These are phyloP conservation scores for Camelina sativa DNA, from an alignment of 345 rosid genomes.

Conservation along the genomic window DNA sequence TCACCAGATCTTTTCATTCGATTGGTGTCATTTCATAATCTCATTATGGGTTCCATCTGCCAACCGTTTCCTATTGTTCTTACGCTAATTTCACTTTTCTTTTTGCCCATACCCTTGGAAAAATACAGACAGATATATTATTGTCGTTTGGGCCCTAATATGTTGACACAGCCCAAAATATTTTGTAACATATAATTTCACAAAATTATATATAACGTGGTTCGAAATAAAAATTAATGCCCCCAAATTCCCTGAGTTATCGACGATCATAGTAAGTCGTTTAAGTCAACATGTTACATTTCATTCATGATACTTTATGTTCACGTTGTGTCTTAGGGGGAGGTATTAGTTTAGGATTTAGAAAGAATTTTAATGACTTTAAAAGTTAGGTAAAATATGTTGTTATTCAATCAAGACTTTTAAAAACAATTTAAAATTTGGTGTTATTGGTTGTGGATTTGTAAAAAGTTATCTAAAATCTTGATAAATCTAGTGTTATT, in stretches of 20 bases:
- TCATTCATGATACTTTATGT: background rate
- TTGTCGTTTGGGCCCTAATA: background rate
- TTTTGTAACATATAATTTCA: background rate
- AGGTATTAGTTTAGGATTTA: no score
- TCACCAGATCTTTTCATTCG: no score
- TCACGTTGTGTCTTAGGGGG: background rate
- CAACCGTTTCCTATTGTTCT: background rate
- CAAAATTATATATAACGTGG: slow-evolving; percentile 2
- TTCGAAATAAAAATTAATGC: slow-evolving; percentile 4
- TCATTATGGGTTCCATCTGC: background rate
- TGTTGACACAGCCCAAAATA: background rate
- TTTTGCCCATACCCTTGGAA: background rate
- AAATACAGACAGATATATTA: background rate
- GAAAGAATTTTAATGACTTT: no score
- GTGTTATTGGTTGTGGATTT: no score
- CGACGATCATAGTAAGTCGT: background rate
- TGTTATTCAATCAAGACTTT: no score
- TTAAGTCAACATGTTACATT: background rate
- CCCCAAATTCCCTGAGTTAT: background rate
- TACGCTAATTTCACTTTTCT: background rate
- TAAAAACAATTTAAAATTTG: no score
- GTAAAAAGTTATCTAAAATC: no score
- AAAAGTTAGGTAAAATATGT: no score
- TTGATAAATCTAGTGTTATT: no score
- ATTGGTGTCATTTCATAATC: background rate